These are phyloP conservation scores for Cytospora piceicola DNA, from an alignment of 2,329 filamentous ascomycete genomes.

Conservation along the genomic window DNA sequence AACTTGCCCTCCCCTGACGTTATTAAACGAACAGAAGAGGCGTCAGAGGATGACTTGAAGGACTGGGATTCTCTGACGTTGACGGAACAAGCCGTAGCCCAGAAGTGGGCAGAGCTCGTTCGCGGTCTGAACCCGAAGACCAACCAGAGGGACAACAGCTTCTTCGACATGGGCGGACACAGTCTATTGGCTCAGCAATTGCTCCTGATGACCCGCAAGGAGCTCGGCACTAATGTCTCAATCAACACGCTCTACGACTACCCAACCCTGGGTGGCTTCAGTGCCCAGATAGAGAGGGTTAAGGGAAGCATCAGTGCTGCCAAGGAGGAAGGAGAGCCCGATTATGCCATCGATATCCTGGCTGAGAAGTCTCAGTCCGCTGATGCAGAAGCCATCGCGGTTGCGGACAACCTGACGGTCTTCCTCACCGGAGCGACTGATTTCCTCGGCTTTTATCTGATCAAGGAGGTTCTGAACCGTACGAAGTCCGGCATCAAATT, in stretches of 20 bases:
- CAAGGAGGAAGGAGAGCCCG: constrained; percentile 53
- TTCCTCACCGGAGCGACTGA: constrained; percentile 90
- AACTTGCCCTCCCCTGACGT: constrained; percentile 77
- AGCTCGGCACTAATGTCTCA: constrained; percentile 55
- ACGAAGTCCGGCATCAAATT: constrained; percentile 59
- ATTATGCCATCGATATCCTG: constrained; percentile 51
- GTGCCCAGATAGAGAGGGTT: constrained; percentile 53
- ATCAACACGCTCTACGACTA: constrained; percentile 73
- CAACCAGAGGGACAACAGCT: constrained; percentile 59
- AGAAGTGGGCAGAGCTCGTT: constrained; percentile 75
- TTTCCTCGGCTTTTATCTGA: constrained; percentile 82
- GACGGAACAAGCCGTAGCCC: constrained; percentile 70
- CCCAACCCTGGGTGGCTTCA: constrained; percentile 54
- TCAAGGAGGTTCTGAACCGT: constrained; percentile 73
- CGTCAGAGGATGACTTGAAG: constrained; percentile 48
- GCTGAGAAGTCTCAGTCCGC: constrained; percentile 39
- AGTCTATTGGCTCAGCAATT: constrained; percentile 82
- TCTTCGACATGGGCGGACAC: constrained; percentile 83
- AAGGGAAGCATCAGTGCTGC: constrained; percentile 29
- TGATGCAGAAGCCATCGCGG: constrained; percentile 35
- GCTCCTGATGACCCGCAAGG: constrained; percentile 65
- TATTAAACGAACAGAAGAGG: constrained; percentile 60
- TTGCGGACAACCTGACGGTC: constrained; percentile 55
- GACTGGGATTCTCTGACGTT: constrained; percentile 46
- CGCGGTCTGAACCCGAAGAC: constrained; percentile 68